Evolutionary conservation across 805 yeast genomes (phyloP).

Genomic region (Starmerella sirachaensis): DNA sequence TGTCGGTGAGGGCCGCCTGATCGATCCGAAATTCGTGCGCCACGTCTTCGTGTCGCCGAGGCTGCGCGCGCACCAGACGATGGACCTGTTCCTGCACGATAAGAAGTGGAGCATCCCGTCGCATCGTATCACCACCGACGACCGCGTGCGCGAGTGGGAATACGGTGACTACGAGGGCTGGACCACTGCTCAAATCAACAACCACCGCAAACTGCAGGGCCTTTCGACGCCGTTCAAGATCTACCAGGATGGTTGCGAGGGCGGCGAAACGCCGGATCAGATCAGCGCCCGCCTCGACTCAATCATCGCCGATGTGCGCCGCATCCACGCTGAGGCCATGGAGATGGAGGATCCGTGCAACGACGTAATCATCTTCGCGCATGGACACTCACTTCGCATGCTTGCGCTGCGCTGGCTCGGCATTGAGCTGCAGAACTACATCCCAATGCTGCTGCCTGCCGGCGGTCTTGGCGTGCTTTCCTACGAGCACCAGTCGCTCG

Average conservation of each 20-base stretch:
- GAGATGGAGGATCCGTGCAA: slow-evolving; percentile 36
- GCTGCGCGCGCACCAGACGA: slow-evolving; percentile 63
- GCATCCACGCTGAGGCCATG: slow-evolving; percentile 31
- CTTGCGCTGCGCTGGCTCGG: slow-evolving; percentile 83
- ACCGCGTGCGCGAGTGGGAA: slow-evolving; percentile 86
- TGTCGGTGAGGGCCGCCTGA: slow-evolving; percentile 46
- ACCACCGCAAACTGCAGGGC: slow-evolving; percentile 26
- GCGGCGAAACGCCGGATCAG: slow-evolving; percentile 61
- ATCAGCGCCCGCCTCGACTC: slow-evolving; percentile 63
- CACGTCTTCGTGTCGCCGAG: slow-evolving; percentile 73
- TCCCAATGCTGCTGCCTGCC: slow-evolving; percentile 77
- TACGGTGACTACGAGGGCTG: slow-evolving; percentile 93
- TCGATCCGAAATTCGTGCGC: slow-evolving; percentile 52
- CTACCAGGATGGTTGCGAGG: slow-evolving; percentile 89
- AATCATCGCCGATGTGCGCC: slow-evolving; percentile 52
- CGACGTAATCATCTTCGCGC: slow-evolving; percentile 77
- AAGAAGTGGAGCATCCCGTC: slow-evolving; percentile 30
- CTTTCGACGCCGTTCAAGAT: slow-evolving; percentile 40
- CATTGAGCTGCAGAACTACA: slow-evolving; percentile 47
- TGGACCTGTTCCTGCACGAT: slow-evolving; percentile 45
- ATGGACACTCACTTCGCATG: slow-evolving; percentile 85
- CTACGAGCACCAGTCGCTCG: slow-evolving; percentile 70
- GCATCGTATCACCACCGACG: slow-evolving; percentile 25
- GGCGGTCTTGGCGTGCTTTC: slow-evolving; percentile 91
- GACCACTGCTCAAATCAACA: slow-evolving; percentile 48